Base-by-base conservation (phyloP, 225 moss, liverwort and hornwort genomes). In the Pleurozium schreberi region DNA sequence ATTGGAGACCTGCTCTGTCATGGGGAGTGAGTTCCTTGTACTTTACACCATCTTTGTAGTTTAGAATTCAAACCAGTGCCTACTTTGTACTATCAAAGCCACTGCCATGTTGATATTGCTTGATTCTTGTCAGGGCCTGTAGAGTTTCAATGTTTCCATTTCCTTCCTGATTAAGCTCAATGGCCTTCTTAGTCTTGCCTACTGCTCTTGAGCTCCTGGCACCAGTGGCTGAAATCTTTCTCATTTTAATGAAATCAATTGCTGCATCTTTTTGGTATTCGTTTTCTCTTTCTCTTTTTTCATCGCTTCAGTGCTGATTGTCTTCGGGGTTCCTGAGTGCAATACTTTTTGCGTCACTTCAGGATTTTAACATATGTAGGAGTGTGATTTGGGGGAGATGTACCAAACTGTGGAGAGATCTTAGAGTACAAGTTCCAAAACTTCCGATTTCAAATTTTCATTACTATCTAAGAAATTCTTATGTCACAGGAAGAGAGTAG, bases 1-100 rank as follows among this genome's bases (percentile, higher is more conserved):
- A 87, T 77, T 90, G 91, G 90, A 93, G 88, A 91, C 84, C 88
- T 85, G 89, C 89, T 92, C 90, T 90, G 70, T 87, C 84, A 70
- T 87, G 76, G 87, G 85, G 84, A 89, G 77, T 89, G 76, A 89
- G 86, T 90, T 81, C 88, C 65, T 88, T 92, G 93, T 92, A 93
- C 84, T 91, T 77, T 88, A 82, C 66, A 89, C 31, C 88, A 84
- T 52, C 53, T 86, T 85, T n/a, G 59, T 90, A 86, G 88, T 43
- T 85, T 86, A 81, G 81, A 52, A 80, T 43, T 86, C 45, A 31
- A 88, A 65, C 21, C 84, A 58, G 58, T 55, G 67, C 79, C 67
- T 83, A 52, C 83, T 90, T 75, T 91, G 87, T 76, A 87, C 59
- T 68, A 89, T 84, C 80, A 84, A 65, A 84, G 84, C 57, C 88